Evolutionary conservation across 2,329 filamentous ascomycete species (phyloP), one percentile per base, ranked within the genome.

Genomic region (Colletotrichum sp.): DNA sequence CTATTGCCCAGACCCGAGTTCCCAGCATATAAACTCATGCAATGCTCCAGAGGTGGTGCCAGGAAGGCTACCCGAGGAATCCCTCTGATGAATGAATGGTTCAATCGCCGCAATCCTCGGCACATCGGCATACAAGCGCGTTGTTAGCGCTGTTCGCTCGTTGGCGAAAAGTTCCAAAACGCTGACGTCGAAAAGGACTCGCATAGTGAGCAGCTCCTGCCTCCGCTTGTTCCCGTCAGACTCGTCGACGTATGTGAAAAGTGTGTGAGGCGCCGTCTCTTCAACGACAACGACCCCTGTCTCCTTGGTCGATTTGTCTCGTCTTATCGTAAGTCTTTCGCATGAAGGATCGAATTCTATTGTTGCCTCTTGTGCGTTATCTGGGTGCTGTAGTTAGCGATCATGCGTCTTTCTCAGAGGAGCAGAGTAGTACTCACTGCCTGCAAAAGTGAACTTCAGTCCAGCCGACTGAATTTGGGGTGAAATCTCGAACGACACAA

Each of bases 361-460:
- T 0, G 21, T 26, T 39, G 61, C 36, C 21, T 64, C 36, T 18
- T 24, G 24, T 16, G 6, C 16, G 10, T 36, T 1, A 12, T 21
- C 60, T 64, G 4, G 0, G 4, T 0, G 10, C n/a, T 18, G 6
- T 1, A n/a, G n/a, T 64, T 4, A 39, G 60, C 18, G 1, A 48
- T 1, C 7, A 13, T n/a, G 34, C 0, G 0, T 28, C 14, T 61
- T 30, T 13, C 3, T n/a, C 6, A 4, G 16, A 13, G 6, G 2
- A 0, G 9, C 16, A 16, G 14, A 16, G 28, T 30, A 32, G 6
- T 21, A n/a, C 34, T 64, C n/a, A 43, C 61, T 28, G 5, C 61
- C 21, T 28, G 8, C 61, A 39, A 64, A 64, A 13, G 6, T 39
- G 3, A 64, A 5, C 16, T 34, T 21, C 6, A 64, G 21, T 39